A percentile compares a stretch with the other conserved stretches of the same genome.
Conservation (phyloP, 208 protist species). For the Trypanosoma vivax region DNA sequence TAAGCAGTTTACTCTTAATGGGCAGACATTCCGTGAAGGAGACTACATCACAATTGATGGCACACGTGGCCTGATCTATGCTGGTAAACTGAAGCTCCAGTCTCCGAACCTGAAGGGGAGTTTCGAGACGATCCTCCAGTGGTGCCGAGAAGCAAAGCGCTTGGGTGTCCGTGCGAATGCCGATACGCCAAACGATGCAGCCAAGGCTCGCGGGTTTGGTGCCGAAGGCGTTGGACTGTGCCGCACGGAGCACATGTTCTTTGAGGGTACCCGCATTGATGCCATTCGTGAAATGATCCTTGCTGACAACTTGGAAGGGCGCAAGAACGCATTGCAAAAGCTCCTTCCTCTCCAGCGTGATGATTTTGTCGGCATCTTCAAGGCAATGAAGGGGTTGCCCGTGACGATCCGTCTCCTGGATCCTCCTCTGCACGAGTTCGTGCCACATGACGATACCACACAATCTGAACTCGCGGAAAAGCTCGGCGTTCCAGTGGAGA, state of each 20-base stretch:
- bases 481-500: constrained; percentile 46
- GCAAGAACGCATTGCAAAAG: constrained; percentile 77
- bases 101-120: constrained; percentile 56
- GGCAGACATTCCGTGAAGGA: constrained; percentile 54
- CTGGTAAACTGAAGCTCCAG: constrained; percentile 58
- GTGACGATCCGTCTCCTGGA: constrained; percentile 93
- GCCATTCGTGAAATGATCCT: constrained; percentile 93
- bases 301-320: constrained; percentile 56
- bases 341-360: constrained; percentile 82
- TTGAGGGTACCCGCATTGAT: constrained; percentile 77
- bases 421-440: constrained; percentile 95
- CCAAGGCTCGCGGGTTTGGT: constrained; percentile 76
- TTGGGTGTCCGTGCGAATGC: constrained; percentile 90
- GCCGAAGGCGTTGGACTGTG: constrained; percentile 93
- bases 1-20: constrained; percentile 64
- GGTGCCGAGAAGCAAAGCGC: constrained; percentile 66
- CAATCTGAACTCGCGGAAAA: constrained; percentile 71
- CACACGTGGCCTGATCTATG: constrained; percentile 78
- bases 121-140: constrained; percentile 78
- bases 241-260: constrained; percentile 97
- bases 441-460: constrained; percentile 70
- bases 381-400: constrained; percentile 80
- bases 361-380: constrained; percentile 92
- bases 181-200: constrained; percentile 80
- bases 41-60: constrained; percentile 92